Base-by-base conservation (phyloP, 1,139 yeast species). In the Suhomyces wounanorum region DNA sequence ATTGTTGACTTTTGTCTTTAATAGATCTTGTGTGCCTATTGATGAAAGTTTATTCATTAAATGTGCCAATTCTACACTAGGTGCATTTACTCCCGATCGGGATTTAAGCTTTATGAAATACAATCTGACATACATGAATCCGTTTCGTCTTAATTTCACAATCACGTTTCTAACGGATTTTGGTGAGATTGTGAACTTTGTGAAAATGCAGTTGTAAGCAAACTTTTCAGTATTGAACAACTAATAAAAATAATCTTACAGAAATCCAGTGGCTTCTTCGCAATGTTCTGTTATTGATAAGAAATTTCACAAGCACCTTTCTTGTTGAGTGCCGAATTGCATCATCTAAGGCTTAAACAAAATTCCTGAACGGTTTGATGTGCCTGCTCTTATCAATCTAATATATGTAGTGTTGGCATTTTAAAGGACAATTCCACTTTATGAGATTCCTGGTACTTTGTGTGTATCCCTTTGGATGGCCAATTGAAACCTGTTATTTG, bases 11-110 rank as follows among this genome's bases (percentile, higher is more conserved):
- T n/a, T 30, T 8, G 33, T 30, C 18, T 14, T 33, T 18, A 33
- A 23, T 10, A 23, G 41, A 38, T 38, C 41, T 38, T 38, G 41
- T 23, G 41, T 23, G 9, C 40, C 40, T n/a, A 23, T n/a, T 38
- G 30, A 23, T 23, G 23, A 23, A 38, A 38, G 13, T 23, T 25
- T 38, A 38, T 38, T 38, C 16, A 11, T 38, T 23, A 9, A 38
- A 38, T 38, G 13, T 13, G 41, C 30, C 28, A 25, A 25, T 38
- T 38, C 30, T 38, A 38, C 41, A 13, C 16, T 14, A 18, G 41
- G 30, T 17, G 28, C 41, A 38, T 23, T 23, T 23, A 14, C 8
- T 14, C 41, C 41, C 16, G 30, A 38, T 38, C 14, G 30, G 41
- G 41, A 21, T 23, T 38, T 38, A 38, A 38, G 41, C 41, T 38